Evolutionary conservation across 768 basidiomycete species (phyloP).

Genomic region (Mycena venus): DNA sequence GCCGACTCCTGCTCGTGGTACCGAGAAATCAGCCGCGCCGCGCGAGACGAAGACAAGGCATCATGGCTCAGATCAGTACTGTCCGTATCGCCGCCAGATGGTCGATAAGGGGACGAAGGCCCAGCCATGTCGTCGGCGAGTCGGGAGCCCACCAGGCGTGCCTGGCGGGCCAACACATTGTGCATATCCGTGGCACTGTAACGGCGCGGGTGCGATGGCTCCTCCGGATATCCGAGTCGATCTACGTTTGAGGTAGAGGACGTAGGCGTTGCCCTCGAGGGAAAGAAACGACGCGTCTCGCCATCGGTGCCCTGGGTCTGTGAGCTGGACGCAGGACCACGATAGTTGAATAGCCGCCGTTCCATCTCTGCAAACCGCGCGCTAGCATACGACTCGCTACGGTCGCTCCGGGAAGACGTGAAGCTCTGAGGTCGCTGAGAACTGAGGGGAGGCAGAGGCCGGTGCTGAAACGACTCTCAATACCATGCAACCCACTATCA

Average conservation of each 20-base stretch:
- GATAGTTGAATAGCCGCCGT: constrained; percentile 22
- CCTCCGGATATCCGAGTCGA: background rate
- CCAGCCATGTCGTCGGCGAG: constrained; percentile 3
- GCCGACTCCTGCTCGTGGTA: constrained; percentile 39
- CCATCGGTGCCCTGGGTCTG: background rate
- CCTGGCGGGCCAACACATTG: constrained; percentile 33
- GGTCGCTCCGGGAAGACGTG: background rate
- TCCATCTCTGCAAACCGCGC: constrained; percentile 20
- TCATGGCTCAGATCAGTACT: constrained; percentile 6
- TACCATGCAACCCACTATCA: background rate
- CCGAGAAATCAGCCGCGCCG: constrained; percentile 46
- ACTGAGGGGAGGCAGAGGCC: background rate
- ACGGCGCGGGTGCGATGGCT: background rate
- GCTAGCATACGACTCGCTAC: constrained; percentile 5
- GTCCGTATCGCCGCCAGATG: background rate
- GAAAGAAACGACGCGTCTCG: constrained; percentile 28
- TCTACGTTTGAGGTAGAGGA: constrained; percentile 1
- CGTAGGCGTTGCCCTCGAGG: constrained; percentile 15
- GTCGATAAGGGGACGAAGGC: background rate
- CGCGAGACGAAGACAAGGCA: constrained; percentile 35
- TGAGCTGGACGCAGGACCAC: constrained; percentile 14
- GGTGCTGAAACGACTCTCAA: constrained; percentile 5
- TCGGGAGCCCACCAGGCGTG: constrained; percentile 31
- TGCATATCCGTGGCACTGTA: constrained; percentile 37
- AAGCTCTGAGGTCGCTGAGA: constrained; percentile 18